These are phyloP conservation scores for Mallotus japonicus DNA, from an alignment of 441 rosid species.

Conservation along the genomic window DNA sequence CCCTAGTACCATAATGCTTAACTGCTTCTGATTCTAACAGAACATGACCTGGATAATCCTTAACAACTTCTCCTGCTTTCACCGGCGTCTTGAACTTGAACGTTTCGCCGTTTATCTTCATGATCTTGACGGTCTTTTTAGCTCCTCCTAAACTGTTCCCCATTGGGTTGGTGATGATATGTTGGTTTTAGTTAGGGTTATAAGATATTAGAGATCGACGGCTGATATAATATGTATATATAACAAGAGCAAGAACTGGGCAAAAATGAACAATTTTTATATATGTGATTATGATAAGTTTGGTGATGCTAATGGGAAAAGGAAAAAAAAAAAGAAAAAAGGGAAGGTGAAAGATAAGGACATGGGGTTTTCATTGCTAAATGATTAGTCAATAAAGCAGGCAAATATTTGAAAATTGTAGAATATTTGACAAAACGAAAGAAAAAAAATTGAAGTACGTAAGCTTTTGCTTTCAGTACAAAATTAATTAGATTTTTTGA, in stretches of 20 bases:
- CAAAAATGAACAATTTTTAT: background rate
- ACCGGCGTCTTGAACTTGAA: slow-evolving; percentile 77
- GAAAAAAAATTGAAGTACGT: slow-evolving; percentile 1
- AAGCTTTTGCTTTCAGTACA: slow-evolving; percentile 27
- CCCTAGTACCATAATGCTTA: slow-evolving; percentile 74
- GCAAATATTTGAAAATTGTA: slow-evolving; percentile 31
- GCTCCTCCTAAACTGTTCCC: slow-evolving; percentile 69
- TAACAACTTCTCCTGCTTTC: slow-evolving; percentile 59
- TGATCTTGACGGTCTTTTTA: slow-evolving; percentile 58
- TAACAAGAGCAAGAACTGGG: background rate
- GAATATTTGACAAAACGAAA: slow-evolving; percentile 27
- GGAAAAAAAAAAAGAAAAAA: background rate
- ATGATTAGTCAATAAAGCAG: slow-evolving; percentile 46
- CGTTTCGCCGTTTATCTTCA: slow-evolving; percentile 86
- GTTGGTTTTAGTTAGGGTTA: too few relatives aligned
- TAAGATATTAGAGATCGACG: background rate
- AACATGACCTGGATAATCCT: slow-evolving; percentile 64
- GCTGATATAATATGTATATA: background rate
- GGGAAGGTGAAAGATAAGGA: slow-evolving; percentile 31
- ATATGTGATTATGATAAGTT: too few relatives aligned
- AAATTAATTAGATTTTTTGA: background rate
- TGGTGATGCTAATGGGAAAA: background rate
- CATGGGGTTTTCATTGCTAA: background rate
- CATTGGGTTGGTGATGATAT: slow-evolving; percentile 31
- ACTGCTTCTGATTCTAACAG: slow-evolving; percentile 78